phyloP scores from a whole-genome alignment of 106 monocot genomes.

The Dendrobium chrysotoxum region DNA sequence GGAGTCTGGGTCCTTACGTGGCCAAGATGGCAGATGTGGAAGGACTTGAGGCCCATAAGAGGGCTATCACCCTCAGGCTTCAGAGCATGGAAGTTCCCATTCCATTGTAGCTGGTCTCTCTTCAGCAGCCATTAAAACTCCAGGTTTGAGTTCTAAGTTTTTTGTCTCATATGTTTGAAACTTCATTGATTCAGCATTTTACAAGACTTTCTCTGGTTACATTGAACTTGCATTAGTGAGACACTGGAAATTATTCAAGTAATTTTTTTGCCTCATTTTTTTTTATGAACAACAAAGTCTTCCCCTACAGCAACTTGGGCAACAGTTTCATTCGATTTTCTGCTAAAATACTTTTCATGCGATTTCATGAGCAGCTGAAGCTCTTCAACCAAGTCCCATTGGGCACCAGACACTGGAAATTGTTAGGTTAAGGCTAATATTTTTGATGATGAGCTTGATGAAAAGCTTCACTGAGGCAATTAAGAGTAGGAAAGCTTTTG shows the following conservation, averaged over 20 bases:
- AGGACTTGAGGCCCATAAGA: slow-evolving; percentile 92
- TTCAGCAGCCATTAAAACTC: neutral
- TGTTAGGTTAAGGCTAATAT: too few relatives aligned
- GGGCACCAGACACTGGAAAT: too few relatives aligned
- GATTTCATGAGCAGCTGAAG: too few relatives aligned
- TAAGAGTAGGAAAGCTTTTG: too few relatives aligned
- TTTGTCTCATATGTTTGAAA: neutral
- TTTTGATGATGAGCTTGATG: too few relatives aligned
- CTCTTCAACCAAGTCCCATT: too few relatives aligned
- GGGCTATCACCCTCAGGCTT: slow-evolving; percentile 87
- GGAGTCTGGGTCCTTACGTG: slow-evolving; percentile 67
- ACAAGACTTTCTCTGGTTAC: neutral
- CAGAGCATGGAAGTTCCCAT: slow-evolving; percentile 44
- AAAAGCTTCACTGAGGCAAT: too few relatives aligned
- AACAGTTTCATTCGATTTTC: too few relatives aligned
- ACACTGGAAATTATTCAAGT: neutral
- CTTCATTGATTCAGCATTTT: neutral
- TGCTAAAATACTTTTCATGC: too few relatives aligned
- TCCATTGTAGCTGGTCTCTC: slow-evolving; percentile 1
- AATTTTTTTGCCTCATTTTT: neutral
- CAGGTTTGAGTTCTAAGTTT: neutral
- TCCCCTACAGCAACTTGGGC: too few relatives aligned
- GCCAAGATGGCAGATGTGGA: slow-evolving; percentile 96
- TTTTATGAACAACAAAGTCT: too few relatives aligned
- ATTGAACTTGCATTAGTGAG: neutral